These are phyloP conservation scores for Elymus sibiricus DNA, from an alignment of 176 grass and related monocot genomes.

Conservation along the genomic window DNA sequence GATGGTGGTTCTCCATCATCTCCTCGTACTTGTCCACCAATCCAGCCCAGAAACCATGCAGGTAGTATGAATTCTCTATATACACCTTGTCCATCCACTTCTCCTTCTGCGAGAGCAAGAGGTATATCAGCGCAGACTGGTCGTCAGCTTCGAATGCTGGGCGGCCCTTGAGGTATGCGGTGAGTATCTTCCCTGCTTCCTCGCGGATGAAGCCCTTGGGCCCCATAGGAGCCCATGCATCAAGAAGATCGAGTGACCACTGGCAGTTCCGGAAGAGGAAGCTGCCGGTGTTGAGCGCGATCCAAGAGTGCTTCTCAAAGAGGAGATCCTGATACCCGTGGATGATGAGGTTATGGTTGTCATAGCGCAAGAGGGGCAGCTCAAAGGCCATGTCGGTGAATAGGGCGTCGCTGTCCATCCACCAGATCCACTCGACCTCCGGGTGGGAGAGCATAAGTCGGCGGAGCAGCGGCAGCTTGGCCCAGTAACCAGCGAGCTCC, in stretches of 20 bases:
- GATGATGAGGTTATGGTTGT: conserved; percentile 73
- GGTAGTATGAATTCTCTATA: conserved; percentile 85
- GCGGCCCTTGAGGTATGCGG: conserved; percentile 67
- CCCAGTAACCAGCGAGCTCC: conserved; percentile 91
- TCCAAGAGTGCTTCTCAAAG: conserved; percentile 82
- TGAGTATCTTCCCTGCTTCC: conserved; percentile 77
- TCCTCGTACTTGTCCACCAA: conserved; percentile 94
- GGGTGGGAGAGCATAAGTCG: conserved; percentile 85
- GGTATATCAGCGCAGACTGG: conserved; percentile 90
- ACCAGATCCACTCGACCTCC: conserved; percentile 98
- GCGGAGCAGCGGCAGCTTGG: conserved; percentile 86
- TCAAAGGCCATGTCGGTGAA: conserved; percentile 99
- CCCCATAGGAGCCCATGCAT: conserved; percentile 87
- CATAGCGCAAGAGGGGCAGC: conserved; percentile 63
- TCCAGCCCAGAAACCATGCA: conserved; percentile 95
- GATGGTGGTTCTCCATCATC: conserved; percentile 91
- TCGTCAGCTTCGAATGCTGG: conserved; percentile 90
- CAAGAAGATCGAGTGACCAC: conserved; percentile 87
- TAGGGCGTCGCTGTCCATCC: conserved; percentile 94
- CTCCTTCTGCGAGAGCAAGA: conserved; percentile 79
- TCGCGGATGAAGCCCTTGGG: conserved; percentile 66
- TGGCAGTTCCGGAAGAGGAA: conserved; percentile 92
- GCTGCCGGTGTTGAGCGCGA: conserved; percentile 84
- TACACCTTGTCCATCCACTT: conserved; percentile 84
- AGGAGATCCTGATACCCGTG: conserved; percentile 91